These are phyloP conservation scores for Globisporangium heterothallicum DNA, from an alignment of 352 stramenopile genomes.

Conservation along the genomic window DNA sequence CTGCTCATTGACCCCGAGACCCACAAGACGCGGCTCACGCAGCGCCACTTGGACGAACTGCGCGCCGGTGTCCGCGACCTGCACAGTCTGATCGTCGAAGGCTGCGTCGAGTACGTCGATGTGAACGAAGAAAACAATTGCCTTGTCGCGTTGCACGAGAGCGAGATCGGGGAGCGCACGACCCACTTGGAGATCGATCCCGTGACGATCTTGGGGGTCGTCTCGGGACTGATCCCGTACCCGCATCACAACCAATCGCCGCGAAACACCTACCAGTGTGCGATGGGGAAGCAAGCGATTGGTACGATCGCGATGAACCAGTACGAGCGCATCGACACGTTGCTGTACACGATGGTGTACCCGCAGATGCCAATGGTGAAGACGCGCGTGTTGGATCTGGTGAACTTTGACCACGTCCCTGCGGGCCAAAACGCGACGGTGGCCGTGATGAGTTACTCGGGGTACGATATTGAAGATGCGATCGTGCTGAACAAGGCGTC, in stretches of 20 bases:
- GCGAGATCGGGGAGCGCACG: slow-evolving; percentile 86
- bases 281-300: slow-evolving; percentile 99
- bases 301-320: slow-evolving; percentile 99
- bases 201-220: slow-evolving; percentile 98
- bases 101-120: slow-evolving; percentile 99
- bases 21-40: slow-evolving; percentile 89
- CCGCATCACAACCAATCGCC: slow-evolving; percentile 99
- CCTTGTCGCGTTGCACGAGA: slow-evolving; percentile 95
- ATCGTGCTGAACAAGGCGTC: slow-evolving; percentile 99
- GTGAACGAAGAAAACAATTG: slow-evolving; percentile 99
- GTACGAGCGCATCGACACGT: slow-evolving; percentile 98
- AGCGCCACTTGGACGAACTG: slow-evolving; percentile 94
- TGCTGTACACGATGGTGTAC: slow-evolving; percentile 99
- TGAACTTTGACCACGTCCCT: slow-evolving; percentile 98
- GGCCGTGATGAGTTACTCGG: slow-evolving; percentile 99
- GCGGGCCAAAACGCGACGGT: slow-evolving; percentile 98
- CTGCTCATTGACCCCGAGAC: slow-evolving; percentile 91
- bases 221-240: slow-evolving; percentile 98
- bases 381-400: slow-evolving; percentile 96
- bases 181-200: slow-evolving; percentile 99
- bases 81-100: slow-evolving; percentile 87
- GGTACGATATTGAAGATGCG: slow-evolving; percentile 99
- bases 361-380: slow-evolving; percentile 99
- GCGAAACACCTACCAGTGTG: slow-evolving; percentile 99
- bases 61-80: slow-evolving; percentile 70